These are phyloP conservation scores for Nemania serpens DNA, from an alignment of 2,329 filamentous ascomycete genomes.

Conservation along the genomic window DNA sequence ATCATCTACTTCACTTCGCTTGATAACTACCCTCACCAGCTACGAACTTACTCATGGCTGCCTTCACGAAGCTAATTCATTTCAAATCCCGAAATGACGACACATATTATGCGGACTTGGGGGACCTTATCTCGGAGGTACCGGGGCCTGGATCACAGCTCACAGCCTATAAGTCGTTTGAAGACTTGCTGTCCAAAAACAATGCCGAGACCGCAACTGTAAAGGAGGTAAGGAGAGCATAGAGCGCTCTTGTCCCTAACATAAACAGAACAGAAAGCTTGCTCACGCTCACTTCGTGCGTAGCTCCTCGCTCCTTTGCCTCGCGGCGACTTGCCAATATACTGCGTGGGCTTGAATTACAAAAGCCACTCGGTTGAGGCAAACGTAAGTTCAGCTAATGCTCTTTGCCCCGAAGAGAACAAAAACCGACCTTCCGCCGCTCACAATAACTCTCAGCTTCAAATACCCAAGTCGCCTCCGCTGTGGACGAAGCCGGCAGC, in stretches of 20 bases:
- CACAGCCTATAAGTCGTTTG: constrained; percentile 20
- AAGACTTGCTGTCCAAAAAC: constrained; percentile 10
- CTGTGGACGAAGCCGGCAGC: constrained; percentile 47
- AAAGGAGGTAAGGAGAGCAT: constrained; percentile 19
- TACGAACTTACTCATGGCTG: constrained; percentile 18
- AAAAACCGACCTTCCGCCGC: not conserved
- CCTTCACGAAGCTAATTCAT: constrained; percentile 28
- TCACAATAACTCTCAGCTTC: constrained; percentile 13
- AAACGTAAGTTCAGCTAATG: constrained; percentile 7
- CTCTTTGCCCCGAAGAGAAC: not conserved
- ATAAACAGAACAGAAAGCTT: not conserved
- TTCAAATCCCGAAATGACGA: constrained; percentile 27
- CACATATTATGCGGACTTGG: constrained; percentile 30
- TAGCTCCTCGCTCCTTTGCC: constrained; percentile 26
- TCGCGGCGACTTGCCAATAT: constrained; percentile 26
- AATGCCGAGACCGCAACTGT: constrained; percentile 6
- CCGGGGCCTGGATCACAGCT: constrained; percentile 11
- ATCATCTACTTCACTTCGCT: too few relatives aligned
- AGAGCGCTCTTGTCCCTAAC: not conserved
- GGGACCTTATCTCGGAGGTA: constrained; percentile 16
- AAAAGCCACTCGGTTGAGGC: constrained; percentile 26
- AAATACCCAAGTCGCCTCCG: constrained; percentile 22
- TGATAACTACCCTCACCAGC: too few relatives aligned
- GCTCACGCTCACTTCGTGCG: not conserved
- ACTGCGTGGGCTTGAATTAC: constrained; percentile 40